Evolutionary conservation across 1,284 basidiomycete species (phyloP).

Genomic region (Malassezia furfur): DNA sequence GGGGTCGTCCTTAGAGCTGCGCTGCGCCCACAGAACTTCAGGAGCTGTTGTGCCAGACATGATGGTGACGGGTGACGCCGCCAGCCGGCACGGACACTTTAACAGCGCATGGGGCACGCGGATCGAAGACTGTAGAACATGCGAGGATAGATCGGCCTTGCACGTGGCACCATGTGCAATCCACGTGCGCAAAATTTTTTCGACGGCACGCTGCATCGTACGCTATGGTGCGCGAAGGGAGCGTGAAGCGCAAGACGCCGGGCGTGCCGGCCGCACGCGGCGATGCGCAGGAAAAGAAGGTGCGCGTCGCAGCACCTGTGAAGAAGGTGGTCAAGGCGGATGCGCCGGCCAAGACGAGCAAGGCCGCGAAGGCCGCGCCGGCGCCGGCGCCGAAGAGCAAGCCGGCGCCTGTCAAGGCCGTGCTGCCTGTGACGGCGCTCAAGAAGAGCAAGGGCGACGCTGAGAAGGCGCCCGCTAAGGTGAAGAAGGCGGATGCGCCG

Average conservation of each 20-base stretch:
- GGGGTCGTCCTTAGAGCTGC: slow-evolving; percentile 33
- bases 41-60: slow-evolving; percentile 33
- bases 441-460: neutral
- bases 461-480: neutral
- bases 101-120: slow-evolving; percentile 7
- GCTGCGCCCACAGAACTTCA: slow-evolving; percentile 47
- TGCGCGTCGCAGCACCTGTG: neutral
- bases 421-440: neutral
- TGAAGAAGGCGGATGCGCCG: neutral
- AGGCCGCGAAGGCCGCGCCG: neutral
- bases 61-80: neutral
- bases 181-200: slow-evolving; percentile 12
- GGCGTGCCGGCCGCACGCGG: no score
- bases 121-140: slow-evolving; percentile 22
- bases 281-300: neutral
- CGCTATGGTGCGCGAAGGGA: slow-evolving; percentile 4
- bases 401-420: slow-evolving; percentile 1
- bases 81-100: neutral
- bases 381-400: neutral
- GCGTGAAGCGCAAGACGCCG: slow-evolving; percentile 10
- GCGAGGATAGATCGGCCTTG: neutral
- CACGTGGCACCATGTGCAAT: neutral
- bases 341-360: neutral
- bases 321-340: neutral
- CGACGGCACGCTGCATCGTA: neutral